phyloP scores from a whole-genome alignment of 352 stramenopile species.

The Globisporangium megalacanthum region DNA sequence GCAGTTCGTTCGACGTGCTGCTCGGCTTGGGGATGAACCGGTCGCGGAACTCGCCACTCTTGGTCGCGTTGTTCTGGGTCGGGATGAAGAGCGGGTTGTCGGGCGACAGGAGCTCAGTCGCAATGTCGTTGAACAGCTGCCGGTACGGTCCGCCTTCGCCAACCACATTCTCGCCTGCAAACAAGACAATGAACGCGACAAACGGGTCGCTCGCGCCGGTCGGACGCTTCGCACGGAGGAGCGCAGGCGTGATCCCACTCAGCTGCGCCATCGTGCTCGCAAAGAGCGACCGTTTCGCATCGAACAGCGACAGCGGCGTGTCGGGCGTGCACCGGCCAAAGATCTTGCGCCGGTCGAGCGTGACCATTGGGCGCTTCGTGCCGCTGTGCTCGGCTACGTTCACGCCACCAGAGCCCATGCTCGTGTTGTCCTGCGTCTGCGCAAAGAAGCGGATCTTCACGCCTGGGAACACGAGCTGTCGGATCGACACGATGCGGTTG shows the following conservation, averaged over 20 bases:
- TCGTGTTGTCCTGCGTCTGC: constrained; percentile 67
- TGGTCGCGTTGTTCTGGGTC: constrained; percentile 66
- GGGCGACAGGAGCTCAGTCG: constrained; percentile 48
- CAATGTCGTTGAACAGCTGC: constrained; percentile 77
- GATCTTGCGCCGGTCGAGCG: constrained; percentile 59
- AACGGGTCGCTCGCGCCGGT: constrained; percentile 76
- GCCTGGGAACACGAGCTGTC: constrained; percentile 63
- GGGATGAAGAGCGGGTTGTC: constrained; percentile 58
- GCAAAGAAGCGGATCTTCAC: constrained; percentile 75
- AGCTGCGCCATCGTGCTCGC: constrained; percentile 57
- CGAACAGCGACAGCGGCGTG: constrained; percentile 21
- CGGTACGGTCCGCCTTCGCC: constrained; percentile 74
- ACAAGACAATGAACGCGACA: constrained; percentile 75
- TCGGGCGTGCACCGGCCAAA: constrained; percentile 18
- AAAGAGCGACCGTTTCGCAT: constrained; percentile 67
- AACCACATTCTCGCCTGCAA: constrained; percentile 74
- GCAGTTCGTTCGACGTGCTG: constrained; percentile 42
- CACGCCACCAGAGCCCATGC: constrained; percentile 32
- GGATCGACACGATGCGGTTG: constrained; percentile 42
- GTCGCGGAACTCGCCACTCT: constrained; percentile 67
- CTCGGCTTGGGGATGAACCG: constrained; percentile 57
- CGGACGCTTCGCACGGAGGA: constrained; percentile 62
- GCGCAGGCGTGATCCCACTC: constrained; percentile 30
- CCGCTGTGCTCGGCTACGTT: constrained; percentile 29
- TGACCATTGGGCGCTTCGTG: constrained; percentile 60